Conservation (phyloP, 148 eudicot species). For the Euryodendron excelsum region DNA sequence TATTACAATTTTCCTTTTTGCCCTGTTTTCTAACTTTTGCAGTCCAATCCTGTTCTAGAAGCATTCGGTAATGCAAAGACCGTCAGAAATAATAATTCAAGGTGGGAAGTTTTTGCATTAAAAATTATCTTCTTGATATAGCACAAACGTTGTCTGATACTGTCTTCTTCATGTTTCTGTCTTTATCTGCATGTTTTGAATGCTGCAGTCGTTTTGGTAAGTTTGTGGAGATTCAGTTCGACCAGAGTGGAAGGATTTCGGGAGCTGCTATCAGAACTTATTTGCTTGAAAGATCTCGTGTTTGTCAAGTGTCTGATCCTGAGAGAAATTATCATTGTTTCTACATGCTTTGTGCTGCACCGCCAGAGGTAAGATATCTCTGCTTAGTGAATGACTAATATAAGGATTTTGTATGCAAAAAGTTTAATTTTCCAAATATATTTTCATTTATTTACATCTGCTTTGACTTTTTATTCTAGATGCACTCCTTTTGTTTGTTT, state of each 20-base stretch:
- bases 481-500: no score
- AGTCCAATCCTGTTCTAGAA: constrained; percentile 99
- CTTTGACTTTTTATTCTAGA: background rate
- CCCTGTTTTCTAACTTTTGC: constrained; percentile 21
- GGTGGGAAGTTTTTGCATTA: constrained; percentile 42
- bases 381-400: background rate
- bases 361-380: constrained; percentile 59
- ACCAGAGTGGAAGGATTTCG: constrained; percentile 74
- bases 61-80: constrained; percentile 99
- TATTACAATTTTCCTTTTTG: background rate
- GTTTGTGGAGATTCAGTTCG: constrained; percentile 95
- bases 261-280: constrained; percentile 99
- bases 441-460: background rate
- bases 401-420: background rate
- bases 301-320: constrained; percentile 94
- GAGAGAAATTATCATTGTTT: constrained; percentile 98
- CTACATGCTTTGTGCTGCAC: constrained; percentile 98
- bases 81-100: constrained; percentile 98
- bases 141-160: background rate
- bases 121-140: no score
- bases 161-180: constrained; percentile 6
- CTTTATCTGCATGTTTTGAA: constrained; percentile 21
- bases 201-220: constrained; percentile 94
- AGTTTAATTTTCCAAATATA: background rate
- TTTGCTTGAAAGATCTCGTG: constrained; percentile 92